Evolutionary conservation across 169 alveolate genomes (phyloP), one percentile per base, ranked within the genome.

Genomic region (Plasmodium knowlesi): DNA sequence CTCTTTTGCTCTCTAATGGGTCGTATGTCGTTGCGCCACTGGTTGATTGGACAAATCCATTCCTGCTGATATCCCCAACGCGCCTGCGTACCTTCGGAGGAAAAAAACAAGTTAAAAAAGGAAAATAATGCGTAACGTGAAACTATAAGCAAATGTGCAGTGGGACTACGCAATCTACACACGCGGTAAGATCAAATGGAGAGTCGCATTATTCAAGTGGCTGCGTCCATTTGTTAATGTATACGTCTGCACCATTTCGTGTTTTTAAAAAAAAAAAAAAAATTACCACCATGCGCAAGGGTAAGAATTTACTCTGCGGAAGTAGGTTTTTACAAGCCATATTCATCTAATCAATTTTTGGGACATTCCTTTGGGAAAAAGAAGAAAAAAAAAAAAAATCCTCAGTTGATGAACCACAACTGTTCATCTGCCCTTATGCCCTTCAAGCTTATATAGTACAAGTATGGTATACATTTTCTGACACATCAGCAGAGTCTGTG

Each of bases 201-300:
- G 34, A 3, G 37, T 8, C 34, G 10, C 76, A 61, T 61, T 10
- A 1, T 16, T 19, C 76, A 61, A 5, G 34, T 61, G 76, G 39
- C n/a, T 6, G 76, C 30, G 16, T 53, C n/a, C 80, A 73, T 85
- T 16, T 50, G 61, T 85, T 37, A 50, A n/a, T n/a, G 19, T 82
- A 57, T 25, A 25, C 37, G 6, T 67, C 39, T 67, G 41, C 76
- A 67, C 76, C 76, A 67, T 67, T 67, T 67, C 14, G 76, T 67
- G 37, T 5, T 22, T 67, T 5, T n/a, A 74, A 50, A 85, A 39
- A 39, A 39, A 39, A 85, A 73, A 22, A 85, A 73, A 85, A 53
- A 25, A 78, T 85, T 85, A 85, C 93, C 80, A 83, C 32, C 74
- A 70, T 67, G 82, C 74, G 39, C 82, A 70, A 9, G 74, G 72